Percentiles rank a stretch among this genome's conserved stretches.
Conservation (phyloP, 2,329 filamentous ascomycete species). For the Neofusicoccum kwambonambiense region DNA sequence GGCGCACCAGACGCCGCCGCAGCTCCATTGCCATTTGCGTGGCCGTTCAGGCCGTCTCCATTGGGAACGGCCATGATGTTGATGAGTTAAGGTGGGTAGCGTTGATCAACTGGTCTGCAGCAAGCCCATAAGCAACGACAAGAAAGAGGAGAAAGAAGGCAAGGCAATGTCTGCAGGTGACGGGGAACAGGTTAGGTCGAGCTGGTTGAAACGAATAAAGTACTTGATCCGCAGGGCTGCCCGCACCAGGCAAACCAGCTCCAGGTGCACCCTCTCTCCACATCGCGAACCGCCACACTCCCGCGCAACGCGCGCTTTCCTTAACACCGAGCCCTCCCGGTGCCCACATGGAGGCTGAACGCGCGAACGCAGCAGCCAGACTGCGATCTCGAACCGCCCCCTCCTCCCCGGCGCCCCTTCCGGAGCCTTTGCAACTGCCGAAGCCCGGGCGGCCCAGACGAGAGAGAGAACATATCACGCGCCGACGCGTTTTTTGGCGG, state of each 20-base stretch:
- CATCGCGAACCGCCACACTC: background rate
- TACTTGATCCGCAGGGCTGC: no score
- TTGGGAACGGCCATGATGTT: background rate
- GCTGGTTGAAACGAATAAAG: background rate
- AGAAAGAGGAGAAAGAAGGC: background rate
- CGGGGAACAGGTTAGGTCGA: background rate
- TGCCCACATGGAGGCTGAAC: no score
- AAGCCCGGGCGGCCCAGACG: no score
- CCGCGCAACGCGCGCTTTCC: no score
- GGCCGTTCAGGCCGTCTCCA: constrained; percentile 2
- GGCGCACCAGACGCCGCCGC: background rate
- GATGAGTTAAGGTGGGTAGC: background rate
- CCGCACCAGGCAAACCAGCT: background rate
- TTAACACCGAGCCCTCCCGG: no score
- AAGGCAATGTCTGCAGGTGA: no score
- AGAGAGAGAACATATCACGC: no score
- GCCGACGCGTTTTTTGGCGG: no score
- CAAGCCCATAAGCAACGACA: background rate
- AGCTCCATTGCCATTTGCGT: background rate
- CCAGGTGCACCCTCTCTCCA: background rate
- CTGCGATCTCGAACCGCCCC: no score
- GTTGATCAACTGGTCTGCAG: background rate
- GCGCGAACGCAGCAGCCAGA: no score
- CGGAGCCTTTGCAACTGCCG: no score
- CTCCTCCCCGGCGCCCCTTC: no score